Conservation (phyloP, 495 filamentous ascomycete genomes). For the Podospora sp. region DNA sequence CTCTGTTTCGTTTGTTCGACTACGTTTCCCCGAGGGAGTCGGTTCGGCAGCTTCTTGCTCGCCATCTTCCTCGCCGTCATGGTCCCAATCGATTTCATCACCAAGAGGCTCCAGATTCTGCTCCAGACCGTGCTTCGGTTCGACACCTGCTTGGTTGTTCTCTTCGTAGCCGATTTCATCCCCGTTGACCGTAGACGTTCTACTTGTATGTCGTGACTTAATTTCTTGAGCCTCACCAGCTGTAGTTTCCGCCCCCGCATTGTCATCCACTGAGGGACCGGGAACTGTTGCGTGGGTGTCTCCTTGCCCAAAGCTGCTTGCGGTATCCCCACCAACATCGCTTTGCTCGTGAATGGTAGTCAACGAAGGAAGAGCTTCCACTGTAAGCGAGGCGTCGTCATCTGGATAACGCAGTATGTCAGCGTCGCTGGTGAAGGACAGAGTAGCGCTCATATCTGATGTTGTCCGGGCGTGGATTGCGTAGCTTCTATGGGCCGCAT, state of each 20-base stretch:
- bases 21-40: constrained; percentile 31
- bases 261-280: constrained; percentile 12
- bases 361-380: constrained; percentile 17
- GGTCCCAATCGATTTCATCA: constrained; percentile 47
- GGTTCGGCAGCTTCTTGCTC: constrained; percentile 8
- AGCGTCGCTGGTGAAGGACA: constrained; percentile 25
- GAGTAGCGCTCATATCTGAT: constrained; percentile 22
- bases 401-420: constrained; percentile 26
- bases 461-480: constrained; percentile 14
- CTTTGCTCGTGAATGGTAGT: constrained; percentile 19
- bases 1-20: constrained; percentile 36
- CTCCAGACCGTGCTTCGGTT: not conserved
- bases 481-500: not conserved
- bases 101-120: not conserved
- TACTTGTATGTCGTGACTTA: constrained; percentile 38
- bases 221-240: constrained; percentile 13
- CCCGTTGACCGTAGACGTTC: constrained; percentile 46
- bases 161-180: constrained; percentile 51
- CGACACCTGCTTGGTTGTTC: not conserved
- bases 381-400: constrained; percentile 24
- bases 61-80: constrained; percentile 43
- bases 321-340: not conserved
- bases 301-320: not conserved
- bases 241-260: not conserved
- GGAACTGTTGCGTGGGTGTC: not conserved